phyloP scores from a whole-genome alignment of 2,329 filamentous ascomycete species.

The Xylaria sp. region DNA sequence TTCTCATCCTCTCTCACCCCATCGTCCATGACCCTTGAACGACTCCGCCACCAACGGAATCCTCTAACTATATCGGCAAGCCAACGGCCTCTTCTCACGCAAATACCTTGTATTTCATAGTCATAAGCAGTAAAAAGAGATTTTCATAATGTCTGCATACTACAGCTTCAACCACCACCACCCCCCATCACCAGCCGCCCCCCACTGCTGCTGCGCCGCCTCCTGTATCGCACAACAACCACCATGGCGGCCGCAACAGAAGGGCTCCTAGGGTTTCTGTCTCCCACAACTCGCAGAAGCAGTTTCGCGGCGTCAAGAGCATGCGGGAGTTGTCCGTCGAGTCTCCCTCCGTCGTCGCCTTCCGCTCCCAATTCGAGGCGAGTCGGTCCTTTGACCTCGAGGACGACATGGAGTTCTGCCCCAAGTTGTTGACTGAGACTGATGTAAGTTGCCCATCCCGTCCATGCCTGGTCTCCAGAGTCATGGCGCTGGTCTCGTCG shows the following conservation, averaged over 20 bases:
- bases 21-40: constrained; percentile 1
- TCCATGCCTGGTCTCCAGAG: background rate
- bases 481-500: constrained; percentile 1
- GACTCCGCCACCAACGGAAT: constrained; percentile 14
- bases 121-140: constrained; percentile 11
- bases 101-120: constrained; percentile 18
- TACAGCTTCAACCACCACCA: constrained; percentile 55
- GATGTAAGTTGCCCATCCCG: constrained; percentile 60
- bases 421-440: constrained; percentile 82
- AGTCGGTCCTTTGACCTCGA: constrained; percentile 92
- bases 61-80: background rate
- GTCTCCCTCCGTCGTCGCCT: constrained; percentile 67
- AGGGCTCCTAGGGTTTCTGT: constrained; percentile 75
- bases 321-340: constrained; percentile 77
- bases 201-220: constrained; percentile 43
- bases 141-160: constrained; percentile 55
- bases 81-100: constrained; percentile 7
- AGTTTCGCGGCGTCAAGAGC: constrained; percentile 77
- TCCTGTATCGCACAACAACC: constrained; percentile 63
- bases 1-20: background rate
- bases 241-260: constrained; percentile 80
- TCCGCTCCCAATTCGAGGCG: constrained; percentile 84
- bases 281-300: constrained; percentile 76
- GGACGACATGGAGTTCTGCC: constrained; percentile 94
- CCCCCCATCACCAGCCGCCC: constrained; percentile 41